Evolutionary conservation across 164 flowering plant species (phyloP).

Genomic region (Liriodendron chinense): DNA sequence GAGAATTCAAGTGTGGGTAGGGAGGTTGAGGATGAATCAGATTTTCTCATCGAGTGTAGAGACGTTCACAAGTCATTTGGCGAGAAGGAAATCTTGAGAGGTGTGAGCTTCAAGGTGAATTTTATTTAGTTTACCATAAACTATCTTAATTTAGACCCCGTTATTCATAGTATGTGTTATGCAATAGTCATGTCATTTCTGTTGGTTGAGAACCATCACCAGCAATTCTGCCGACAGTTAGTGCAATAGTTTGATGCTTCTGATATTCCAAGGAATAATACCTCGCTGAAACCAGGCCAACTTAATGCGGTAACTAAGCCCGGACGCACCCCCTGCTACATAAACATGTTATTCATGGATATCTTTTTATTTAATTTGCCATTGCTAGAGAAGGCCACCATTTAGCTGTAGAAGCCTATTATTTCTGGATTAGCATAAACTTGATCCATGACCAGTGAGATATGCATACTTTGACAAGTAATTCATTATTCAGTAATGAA

Average conservation of each 20-base stretch:
- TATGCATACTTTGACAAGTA: too few relatives aligned
- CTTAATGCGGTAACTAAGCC: too few relatives aligned
- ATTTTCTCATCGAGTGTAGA: conserved; percentile 85
- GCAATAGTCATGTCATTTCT: background rate
- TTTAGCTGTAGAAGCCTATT: too few relatives aligned
- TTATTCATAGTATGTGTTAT: background rate
- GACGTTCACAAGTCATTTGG: conserved; percentile 93
- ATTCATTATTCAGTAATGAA: too few relatives aligned
- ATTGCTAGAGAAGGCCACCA: too few relatives aligned
- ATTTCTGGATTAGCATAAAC: too few relatives aligned
- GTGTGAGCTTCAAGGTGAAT: conserved; percentile 93
- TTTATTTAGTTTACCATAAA: background rate
- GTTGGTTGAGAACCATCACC: background rate
- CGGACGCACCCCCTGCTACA: too few relatives aligned
- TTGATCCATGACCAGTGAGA: too few relatives aligned
- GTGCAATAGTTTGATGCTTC: background rate
- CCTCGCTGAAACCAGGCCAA: too few relatives aligned
- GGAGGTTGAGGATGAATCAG: conserved; percentile 46
- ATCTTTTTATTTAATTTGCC: too few relatives aligned
- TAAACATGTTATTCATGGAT: too few relatives aligned
- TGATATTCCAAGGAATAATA: background rate
- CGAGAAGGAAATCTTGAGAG: conserved; percentile 82
- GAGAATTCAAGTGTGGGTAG: conserved; percentile 18
- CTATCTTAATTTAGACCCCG: background rate
- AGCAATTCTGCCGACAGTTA: background rate